These are phyloP conservation scores for Pelomyxa schiedti DNA, from an alignment of 78 protist genomes.

Conservation along the genomic window DNA sequence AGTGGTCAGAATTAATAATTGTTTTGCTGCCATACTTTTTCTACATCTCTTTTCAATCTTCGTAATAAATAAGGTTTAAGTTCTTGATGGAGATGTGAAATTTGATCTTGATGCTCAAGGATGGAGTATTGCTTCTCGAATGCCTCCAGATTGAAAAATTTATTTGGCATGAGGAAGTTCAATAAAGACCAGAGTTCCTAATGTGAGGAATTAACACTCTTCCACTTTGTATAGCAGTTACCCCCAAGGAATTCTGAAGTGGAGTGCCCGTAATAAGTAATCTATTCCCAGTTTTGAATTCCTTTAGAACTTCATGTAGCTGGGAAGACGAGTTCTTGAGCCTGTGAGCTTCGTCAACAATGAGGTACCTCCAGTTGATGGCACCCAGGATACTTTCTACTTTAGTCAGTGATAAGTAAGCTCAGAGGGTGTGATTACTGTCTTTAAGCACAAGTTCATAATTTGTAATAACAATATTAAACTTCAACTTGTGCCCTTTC, in stretches of 20 bases:
- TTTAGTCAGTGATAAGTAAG: slow-evolving; percentile 8
- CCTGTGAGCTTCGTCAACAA: slow-evolving; percentile 86
- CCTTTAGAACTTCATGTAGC: slow-evolving; percentile 37
- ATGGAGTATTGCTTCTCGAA: slow-evolving; percentile 1
- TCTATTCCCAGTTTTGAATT: slow-evolving; percentile 19
- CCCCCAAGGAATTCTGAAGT: slow-evolving; percentile 66
- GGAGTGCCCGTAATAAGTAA: slow-evolving; percentile 87
- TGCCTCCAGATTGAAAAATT: slow-evolving; percentile 19
- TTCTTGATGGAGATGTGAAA: slow-evolving; percentile 51
- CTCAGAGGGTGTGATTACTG: neutral
- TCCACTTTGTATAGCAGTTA: neutral
- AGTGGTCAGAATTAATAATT: neutral
- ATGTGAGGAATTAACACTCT: too few species aligned
- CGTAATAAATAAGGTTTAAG: slow-evolving; percentile 76
- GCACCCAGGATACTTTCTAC: neutral
- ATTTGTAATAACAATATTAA: slow-evolving; percentile 73
- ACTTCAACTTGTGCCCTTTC: slow-evolving; percentile 15
- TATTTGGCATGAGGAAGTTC: slow-evolving; percentile 62
- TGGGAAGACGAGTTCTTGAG: slow-evolving; percentile 63
- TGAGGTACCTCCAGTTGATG: slow-evolving; percentile 61
- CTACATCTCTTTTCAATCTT: slow-evolving; percentile 80
- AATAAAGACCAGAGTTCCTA: slow-evolving; percentile 86
- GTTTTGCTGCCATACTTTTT: too few species aligned
- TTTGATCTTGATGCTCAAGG: slow-evolving; percentile 27
- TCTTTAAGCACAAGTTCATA: slow-evolving; percentile 64